Conservation (phyloP, 495 filamentous ascomycete species). For the Annulohypoxylon maeteangense region DNA sequence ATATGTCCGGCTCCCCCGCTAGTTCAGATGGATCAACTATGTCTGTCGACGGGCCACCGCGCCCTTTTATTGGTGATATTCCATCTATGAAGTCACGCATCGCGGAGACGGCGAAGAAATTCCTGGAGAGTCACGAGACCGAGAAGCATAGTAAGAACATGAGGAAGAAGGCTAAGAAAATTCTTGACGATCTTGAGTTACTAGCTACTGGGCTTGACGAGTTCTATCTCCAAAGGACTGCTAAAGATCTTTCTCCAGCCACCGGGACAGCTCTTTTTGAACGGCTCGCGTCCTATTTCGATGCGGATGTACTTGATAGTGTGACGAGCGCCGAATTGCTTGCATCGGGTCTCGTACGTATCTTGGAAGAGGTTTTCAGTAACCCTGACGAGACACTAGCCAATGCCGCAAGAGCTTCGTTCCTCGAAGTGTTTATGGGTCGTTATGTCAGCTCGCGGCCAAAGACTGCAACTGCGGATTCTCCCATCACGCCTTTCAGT, state of each 20-base stretch:
- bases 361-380: conserved; percentile 83
- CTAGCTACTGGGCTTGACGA: conserved; percentile 76
- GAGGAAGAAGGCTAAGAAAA: conserved; percentile 79
- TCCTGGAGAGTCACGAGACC: conserved; percentile 84
- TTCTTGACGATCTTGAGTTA: conserved; percentile 75
- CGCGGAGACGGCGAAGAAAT: conserved; percentile 76
- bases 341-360: conserved; percentile 86
- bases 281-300: conserved; percentile 85
- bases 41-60: conserved; percentile 63
- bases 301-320: conserved; percentile 84
- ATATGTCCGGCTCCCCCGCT: conserved; percentile 75
- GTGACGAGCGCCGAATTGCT: conserved; percentile 97
- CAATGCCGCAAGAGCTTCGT: conserved; percentile 77
- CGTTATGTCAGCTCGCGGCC: conserved; percentile 69
- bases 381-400: conserved; percentile 67
- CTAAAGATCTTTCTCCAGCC: conserved; percentile 53
- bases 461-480: conserved; percentile 69
- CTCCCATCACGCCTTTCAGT: conserved; percentile 85
- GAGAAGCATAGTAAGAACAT: conserved; percentile 74
- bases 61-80: conserved; percentile 59
- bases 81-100: conserved; percentile 79
- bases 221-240: conserved; percentile 70
- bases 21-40: conserved; percentile 69
- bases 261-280: conserved; percentile 74
- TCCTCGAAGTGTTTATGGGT: conserved; percentile 95